Evolutionary conservation across 2,329 filamentous ascomycete genomes (phyloP), one percentile per base, ranked within the genome.

Genomic region (Aspergillus cejpii): DNA sequence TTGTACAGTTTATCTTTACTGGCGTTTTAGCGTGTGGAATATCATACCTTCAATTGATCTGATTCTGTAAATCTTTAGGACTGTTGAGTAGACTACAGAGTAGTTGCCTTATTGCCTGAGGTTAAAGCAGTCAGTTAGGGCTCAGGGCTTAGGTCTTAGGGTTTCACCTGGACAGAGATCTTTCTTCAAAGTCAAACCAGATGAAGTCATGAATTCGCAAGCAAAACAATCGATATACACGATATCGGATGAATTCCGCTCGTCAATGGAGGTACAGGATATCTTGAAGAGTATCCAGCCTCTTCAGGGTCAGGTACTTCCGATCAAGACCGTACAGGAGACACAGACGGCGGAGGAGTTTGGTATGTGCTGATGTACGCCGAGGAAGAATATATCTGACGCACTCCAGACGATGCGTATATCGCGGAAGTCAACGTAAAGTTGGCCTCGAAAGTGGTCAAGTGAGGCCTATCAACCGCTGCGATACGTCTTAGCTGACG

Each of bases 321-420:
- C 69, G 11, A 59, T 73, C 37, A 67, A 63, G 46, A 72, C 71
- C 0, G 58, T 73, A 6, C 69, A 73, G 43, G 68, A 74, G 51
- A 66, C 65, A 10, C 59, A 57, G 11, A 62, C 70, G 0, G 54
- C 49, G 4, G 65, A 71, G 48, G 65, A 67, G 20, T 70, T 66
- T 44, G 67, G 71, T 73, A 54, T 38, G 63, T 47, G 3, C 14
- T 6, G 11, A n/a, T 5, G 15, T 29, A 14, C 27, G 4, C 2
- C 7, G 14, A 33, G 21, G 7, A 37, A n/a, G 17, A 15, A 6
- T 4, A 12, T 34, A 15, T 47, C 48, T 55, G 28, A 50, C 43
- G 20, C n/a, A 3, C 5, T 33, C 20, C 47, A 73, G 70, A 53
- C 23, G 63, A 70, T 40, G 70, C 70, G 11, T 70, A 68, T 43